Evolutionary conservation across 2,329 filamentous ascomycete species (phyloP), one percentile per base, ranked within the genome.

Genomic region (Cladophialophora chaetospira): DNA sequence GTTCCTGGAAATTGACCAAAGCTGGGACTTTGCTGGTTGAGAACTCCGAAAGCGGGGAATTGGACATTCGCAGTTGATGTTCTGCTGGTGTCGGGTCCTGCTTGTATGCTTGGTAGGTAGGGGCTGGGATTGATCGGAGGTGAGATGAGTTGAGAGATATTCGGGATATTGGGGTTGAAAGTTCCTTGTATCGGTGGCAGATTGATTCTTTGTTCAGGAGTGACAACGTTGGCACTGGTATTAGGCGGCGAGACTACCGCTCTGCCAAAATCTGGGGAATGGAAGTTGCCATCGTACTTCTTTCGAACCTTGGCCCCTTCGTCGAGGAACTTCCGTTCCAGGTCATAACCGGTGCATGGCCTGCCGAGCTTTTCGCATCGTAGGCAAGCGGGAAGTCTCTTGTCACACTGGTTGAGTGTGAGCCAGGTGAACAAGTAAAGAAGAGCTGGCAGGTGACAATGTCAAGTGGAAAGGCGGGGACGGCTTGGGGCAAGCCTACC

Each of bases 301-400:
- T 70, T 70, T 45, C 73, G 68, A 21, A 75, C 71, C 15, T 72
- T 71, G 19, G 71, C 70, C 4, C 73, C 72, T 54, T 75, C 72
- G 49, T 75, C 73, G 44, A 75, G 73, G 54, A 75, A 75, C 40
- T 75, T 75, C 54, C 73, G 72, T 19, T 69, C 74, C 51, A 73
- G 71, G 17, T 73, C 69, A 68, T 74, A 75, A n/a, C 73, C 73
- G 0, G 72, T 72, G 43, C 73, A 75, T 50, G 73, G 68, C 21
- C 71, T 68, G 10, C 71, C 71, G 5, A 72, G 69, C 43, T 68
- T 65, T 25, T 64, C 64, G 57, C 73, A 75, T 17, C 72, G 69
- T 52, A 71, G 69, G 53, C 73, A 75, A 11, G 67, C 66, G 4
- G 73, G 72, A 5, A 73, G 69, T 38, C 68, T 67, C 56, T 75